Percentiles rank a stretch among this genome's conserved stretches.
phyloP scores from a whole-genome alignment of 345 rosid genomes.

The Populus pruinosa region DNA sequence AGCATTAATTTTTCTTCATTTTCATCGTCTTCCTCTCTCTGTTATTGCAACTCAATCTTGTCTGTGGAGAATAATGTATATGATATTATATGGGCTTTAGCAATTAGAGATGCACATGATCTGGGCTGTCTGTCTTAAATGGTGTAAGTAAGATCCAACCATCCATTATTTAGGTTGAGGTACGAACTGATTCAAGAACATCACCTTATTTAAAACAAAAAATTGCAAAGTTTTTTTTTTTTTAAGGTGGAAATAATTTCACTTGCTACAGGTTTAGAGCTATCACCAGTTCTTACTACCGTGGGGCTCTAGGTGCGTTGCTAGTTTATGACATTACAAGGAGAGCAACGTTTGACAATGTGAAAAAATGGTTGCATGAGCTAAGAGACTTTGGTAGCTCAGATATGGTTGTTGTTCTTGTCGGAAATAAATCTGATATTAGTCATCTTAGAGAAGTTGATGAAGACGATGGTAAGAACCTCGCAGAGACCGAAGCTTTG shows the following conservation, averaged over 20 bases:
- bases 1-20: background rate
- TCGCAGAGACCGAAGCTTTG: slow-evolving; percentile 59
- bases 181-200: too few relatives aligned
- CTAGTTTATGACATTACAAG: slow-evolving; percentile 76
- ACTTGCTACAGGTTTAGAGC: slow-evolving; percentile 63
- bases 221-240: background rate
- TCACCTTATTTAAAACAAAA: too few relatives aligned
- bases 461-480: slow-evolving; percentile 51
- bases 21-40: background rate
- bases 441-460: slow-evolving; percentile 44
- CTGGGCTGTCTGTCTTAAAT: too few relatives aligned
- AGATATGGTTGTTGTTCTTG: slow-evolving; percentile 63
- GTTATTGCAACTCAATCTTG: background rate
- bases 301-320: slow-evolving; percentile 79
- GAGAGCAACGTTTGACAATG: slow-evolving; percentile 48
- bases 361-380: slow-evolving; percentile 66
- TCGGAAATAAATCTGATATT: slow-evolving; percentile 71
- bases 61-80: background rate
- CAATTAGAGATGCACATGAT: too few relatives aligned
- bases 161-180: background rate
- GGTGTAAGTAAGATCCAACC: background rate
- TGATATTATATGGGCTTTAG: too few relatives aligned
- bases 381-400: slow-evolving; percentile 48
- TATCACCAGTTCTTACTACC: slow-evolving; percentile 80
- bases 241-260: background rate